Percentiles rank a stretch among this genome's conserved stretches.
These are phyloP conservation scores for Trypanosoma caninum DNA, from an alignment of 208 protist species.

Conservation along the genomic window DNA sequence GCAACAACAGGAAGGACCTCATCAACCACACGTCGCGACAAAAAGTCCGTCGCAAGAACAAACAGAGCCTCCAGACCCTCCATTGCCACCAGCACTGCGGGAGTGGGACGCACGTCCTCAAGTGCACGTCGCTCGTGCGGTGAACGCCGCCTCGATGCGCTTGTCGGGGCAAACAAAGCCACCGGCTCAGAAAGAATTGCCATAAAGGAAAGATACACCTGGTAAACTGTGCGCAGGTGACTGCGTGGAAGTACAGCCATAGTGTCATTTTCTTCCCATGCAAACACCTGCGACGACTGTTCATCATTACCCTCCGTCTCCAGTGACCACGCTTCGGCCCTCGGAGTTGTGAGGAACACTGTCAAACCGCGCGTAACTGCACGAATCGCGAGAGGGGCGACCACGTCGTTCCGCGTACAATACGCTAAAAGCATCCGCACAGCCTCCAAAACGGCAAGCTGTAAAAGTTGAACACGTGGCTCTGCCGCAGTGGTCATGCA, in stretches of 20 bases:
- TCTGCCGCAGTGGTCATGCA: conserved; percentile 63
- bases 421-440: conserved; percentile 53
- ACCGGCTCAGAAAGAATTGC: conserved; percentile 75
- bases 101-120: conserved; percentile 43
- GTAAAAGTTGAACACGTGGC: conserved; percentile 60
- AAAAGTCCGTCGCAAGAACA: conserved; percentile 56
- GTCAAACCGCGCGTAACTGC: conserved; percentile 56
- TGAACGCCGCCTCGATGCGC: conserved; percentile 25
- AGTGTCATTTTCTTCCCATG: conserved; percentile 19
- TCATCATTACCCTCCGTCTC: conserved; percentile 7
- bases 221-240: conserved; percentile 79
- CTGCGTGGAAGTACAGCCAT: conserved; percentile 54
- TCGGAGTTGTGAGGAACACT: conserved; percentile 60
- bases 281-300: conserved; percentile 15
- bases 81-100: conserved; percentile 48
- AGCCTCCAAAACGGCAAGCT: conserved; percentile 45
- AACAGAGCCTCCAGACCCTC: conserved; percentile 54
- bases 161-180: conserved; percentile 29
- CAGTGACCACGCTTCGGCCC: conserved; percentile 38
- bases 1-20: conserved; percentile 71
- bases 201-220: conserved; percentile 66
- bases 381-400: conserved; percentile 41
- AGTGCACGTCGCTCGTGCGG: conserved; percentile 53
- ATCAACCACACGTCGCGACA: conserved; percentile 60
- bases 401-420: conserved; percentile 38